Conservation (phyloP, 2,329 filamentous ascomycete genomes). For the Colletotrichum eremochloae region DNA sequence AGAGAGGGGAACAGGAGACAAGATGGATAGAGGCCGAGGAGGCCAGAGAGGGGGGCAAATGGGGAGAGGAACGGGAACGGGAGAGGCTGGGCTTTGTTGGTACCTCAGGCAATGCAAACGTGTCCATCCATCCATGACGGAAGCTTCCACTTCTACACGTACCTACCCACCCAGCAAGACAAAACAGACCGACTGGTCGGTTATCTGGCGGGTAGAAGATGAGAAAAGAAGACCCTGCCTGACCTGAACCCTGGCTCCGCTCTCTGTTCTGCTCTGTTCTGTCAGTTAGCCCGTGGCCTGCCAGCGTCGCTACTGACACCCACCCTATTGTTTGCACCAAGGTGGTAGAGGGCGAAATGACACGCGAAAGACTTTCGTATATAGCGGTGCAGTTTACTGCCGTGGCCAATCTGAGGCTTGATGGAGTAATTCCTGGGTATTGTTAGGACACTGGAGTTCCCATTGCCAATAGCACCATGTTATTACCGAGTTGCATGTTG, state of each 20-base stretch:
- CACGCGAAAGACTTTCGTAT: background rate
- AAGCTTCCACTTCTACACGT: background rate
- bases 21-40: background rate
- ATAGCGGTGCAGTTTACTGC: background rate
- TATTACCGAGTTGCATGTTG: background rate
- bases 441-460: background rate
- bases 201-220: background rate
- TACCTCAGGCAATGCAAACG: background rate
- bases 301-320: background rate
- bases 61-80: background rate
- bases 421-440: background rate
- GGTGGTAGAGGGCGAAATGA: background rate
- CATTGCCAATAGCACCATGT: conserved; percentile 13
- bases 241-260: conserved; percentile 27
- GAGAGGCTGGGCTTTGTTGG: background rate
- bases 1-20: conserved; percentile 3
- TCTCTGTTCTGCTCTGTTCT: background rate
- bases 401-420: background rate
- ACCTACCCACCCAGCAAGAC: background rate
- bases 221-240: background rate
- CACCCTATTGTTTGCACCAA: background rate
- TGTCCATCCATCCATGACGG: background rate
- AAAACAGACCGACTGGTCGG: background rate
- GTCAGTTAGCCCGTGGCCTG: background rate
- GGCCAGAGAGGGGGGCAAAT: too few relatives aligned